Percentiles rank a stretch among this genome's conserved stretches.
Conservation (phyloP, 2,329 filamentous ascomycete species). For the Apiospora saccharicola region DNA sequence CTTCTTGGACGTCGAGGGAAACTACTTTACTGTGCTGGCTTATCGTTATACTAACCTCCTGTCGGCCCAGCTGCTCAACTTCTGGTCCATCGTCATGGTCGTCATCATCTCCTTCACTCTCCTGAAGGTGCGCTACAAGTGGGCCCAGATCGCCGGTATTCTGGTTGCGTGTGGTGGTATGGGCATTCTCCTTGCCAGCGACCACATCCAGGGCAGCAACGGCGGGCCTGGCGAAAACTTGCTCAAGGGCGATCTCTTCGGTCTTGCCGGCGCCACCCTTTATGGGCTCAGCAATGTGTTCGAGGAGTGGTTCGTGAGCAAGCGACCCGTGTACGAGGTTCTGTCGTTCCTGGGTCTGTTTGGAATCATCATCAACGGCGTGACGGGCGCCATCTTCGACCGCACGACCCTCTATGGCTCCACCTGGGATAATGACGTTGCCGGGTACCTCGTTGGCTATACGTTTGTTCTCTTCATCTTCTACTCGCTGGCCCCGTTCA, state of each 20-base stretch:
- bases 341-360: constrained; percentile 90
- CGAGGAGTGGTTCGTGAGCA: constrained; percentile 93
- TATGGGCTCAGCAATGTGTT: constrained; percentile 92
- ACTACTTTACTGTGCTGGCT: constrained; percentile 96
- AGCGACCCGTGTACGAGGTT: constrained; percentile 89
- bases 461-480: constrained; percentile 85
- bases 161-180: constrained; percentile 89
- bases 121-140: constrained; percentile 88
- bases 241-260: constrained; percentile 92
- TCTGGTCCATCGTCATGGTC: constrained; percentile 96
- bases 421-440: constrained; percentile 71
- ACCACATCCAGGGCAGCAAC: constrained; percentile 82
- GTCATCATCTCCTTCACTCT: constrained; percentile 84
- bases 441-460: constrained; percentile 88
- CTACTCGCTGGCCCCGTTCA: constrained; percentile 84
- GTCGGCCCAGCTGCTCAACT: constrained; percentile 94
- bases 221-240: constrained; percentile 72
- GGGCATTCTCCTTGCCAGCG: constrained; percentile 84
- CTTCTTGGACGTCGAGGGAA: constrained; percentile 94
- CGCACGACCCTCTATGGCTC: constrained; percentile 72
- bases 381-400: constrained; percentile 92
- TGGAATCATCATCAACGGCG: constrained; percentile 89
- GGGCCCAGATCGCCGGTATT: constrained; percentile 85
- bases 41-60: constrained; percentile 93
- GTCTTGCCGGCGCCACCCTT: constrained; percentile 84